Base-by-base conservation (phyloP, 805 yeast species). In the Sungouiozyma ichnusensis region DNA sequence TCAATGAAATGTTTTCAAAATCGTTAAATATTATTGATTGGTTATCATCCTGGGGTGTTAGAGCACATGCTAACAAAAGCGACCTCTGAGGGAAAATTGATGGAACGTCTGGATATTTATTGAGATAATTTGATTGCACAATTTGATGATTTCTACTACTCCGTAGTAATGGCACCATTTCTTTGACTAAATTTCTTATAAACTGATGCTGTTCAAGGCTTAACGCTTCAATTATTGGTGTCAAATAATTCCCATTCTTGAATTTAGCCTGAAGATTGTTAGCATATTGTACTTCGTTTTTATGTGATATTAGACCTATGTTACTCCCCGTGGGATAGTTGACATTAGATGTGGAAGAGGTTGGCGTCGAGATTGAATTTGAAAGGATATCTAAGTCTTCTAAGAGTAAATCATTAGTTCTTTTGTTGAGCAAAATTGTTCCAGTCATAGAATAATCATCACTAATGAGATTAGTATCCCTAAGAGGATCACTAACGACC, bases 11-110 rank as follows among this genome's bases (percentile, higher is more conserved):
- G 29, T 24, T 24, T 11, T 24, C 29, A 24, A 24, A 24, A 24
- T 24, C 29, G 11, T 24, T 24, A 11, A 11, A 24, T 24, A 24
- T 24, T 24, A 24, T 24, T 24, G 29, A 24, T 7, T 24, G 29
- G 6, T 7, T 11, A 11, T 24, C 11, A 24, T 24, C 29, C 11
- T 24, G 29, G 11, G 29, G 29, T 11, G 29, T 24, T 31, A 49
- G 39, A 18, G 53, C 40, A 35, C 43, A 46, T 13, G 43, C 43
- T 19, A 43, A 39, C 17, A 44, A 41, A 15, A 49, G 35, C 14
- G 44, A 45, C 31, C 48, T 44, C 15, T 49, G 44, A 2, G 46
- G 37, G 39, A 50, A 50, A 9, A 50, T 44, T 7, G 54, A 50
- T 1, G 54, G 54, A 13, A 50, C 41, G 38, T 44, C 48, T 13